Conservation (phyloP, 129 eudicot species). For the Glebionis coronaria region DNA sequence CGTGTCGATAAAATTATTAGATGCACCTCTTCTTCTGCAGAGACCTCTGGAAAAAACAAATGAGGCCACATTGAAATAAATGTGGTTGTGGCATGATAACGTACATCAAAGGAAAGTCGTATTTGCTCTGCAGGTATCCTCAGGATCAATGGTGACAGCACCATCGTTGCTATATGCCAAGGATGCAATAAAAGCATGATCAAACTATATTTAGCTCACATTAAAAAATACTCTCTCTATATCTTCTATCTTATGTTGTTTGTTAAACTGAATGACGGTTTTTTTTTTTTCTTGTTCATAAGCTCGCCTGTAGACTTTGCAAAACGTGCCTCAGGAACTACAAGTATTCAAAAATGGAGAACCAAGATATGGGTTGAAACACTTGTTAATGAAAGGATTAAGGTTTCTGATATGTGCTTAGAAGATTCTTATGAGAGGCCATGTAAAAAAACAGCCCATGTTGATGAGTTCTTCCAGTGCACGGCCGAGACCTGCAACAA, state of each 20-base stretch:
- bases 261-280: no score
- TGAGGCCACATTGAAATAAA: not conserved
- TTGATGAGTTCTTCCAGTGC: not conserved
- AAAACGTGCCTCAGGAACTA: not conserved
- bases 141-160: not conserved
- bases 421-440: constrained; percentile 1
- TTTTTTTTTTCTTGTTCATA: not conserved
- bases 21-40: no score
- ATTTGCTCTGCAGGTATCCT: not conserved
- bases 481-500: not conserved
- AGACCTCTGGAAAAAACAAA: no score
- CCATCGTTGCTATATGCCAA: not conserved
- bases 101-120: not conserved
- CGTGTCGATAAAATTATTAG: no score
- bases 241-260: no score
- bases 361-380: not conserved
- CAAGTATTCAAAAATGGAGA: not conserved
- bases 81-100: not conserved
- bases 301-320: not conserved
- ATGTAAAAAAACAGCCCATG: not conserved
- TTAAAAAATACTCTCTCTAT: not conserved
- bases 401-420: not conserved
- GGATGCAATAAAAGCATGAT: not conserved
- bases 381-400: not conserved
- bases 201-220: not conserved